A percentile compares a stretch with the other conserved stretches of the same genome.
phyloP scores from a whole-genome alignment of 2,329 filamentous ascomycete genomes.

The Thyridium curvatum region DNA sequence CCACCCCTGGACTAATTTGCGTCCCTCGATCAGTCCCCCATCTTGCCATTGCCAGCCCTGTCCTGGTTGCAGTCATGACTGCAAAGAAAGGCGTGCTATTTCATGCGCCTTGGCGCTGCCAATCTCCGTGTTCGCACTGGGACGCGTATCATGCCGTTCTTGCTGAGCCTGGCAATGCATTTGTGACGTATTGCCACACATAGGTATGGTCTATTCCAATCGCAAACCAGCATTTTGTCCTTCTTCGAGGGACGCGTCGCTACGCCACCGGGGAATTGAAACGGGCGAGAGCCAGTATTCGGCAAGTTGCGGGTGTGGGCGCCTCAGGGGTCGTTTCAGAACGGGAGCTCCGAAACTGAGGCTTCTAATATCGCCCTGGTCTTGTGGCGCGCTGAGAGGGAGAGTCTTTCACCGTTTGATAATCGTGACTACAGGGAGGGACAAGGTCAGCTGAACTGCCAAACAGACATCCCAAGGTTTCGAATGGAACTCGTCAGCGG shows the following conservation, averaged over 20 bases:
- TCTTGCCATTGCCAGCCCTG: neutral
- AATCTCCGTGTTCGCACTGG: neutral
- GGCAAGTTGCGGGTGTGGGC: slow-evolving; percentile 1
- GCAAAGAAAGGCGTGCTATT: neutral
- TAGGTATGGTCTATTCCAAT: too few relatives aligned
- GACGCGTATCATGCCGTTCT: too few relatives aligned
- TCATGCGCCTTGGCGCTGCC: neutral
- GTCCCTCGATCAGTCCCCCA: neutral
- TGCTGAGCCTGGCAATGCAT: too few relatives aligned
- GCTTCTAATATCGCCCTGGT: slow-evolving; percentile 13
- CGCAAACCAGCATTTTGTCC: too few relatives aligned
- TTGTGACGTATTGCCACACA: too few relatives aligned
- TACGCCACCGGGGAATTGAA: too few relatives aligned
- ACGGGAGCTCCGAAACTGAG: neutral
- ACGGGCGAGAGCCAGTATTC: neutral
- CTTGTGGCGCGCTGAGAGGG: slow-evolving; percentile 11
- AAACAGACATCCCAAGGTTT: neutral
- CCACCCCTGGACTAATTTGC: too few relatives aligned
- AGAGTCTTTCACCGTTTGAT: slow-evolving; percentile 54
- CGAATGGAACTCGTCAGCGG: neutral
- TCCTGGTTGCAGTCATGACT: neutral
- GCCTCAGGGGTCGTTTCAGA: neutral
- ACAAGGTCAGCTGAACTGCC: neutral
- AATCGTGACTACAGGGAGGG: slow-evolving; percentile 48
- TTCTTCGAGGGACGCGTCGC: too few relatives aligned